phyloP scores from a whole-genome alignment of 2,329 filamentous ascomycete genomes.

The Passalora sequoiae region DNA sequence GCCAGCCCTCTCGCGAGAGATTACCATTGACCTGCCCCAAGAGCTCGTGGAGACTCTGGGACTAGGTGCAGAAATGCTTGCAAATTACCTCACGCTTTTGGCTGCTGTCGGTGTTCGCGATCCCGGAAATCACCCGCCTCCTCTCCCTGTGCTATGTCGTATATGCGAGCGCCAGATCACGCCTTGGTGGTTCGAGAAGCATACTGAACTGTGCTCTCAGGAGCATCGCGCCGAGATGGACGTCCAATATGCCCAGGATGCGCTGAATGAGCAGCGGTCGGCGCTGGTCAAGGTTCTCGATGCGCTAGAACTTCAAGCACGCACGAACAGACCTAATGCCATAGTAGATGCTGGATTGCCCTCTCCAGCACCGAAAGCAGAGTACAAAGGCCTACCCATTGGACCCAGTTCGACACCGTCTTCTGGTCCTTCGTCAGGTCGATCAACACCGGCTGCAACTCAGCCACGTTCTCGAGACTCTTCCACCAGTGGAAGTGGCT shows the following conservation, averaged over 20 bases:
- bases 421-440: slow-evolving; percentile 64
- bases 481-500: slow-evolving; percentile 57
- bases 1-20: slow-evolving; percentile 81
- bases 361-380: slow-evolving; percentile 45
- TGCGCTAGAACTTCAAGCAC: slow-evolving; percentile 74
- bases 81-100: slow-evolving; percentile 83
- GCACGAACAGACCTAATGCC: slow-evolving; percentile 52
- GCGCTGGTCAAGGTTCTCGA: slow-evolving; percentile 93
- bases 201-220: slow-evolving; percentile 90
- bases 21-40: slow-evolving; percentile 88
- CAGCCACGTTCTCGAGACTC: slow-evolving; percentile 63
- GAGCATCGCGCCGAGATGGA: slow-evolving; percentile 97
- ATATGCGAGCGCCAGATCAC: slow-evolving; percentile 97
- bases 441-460: slow-evolving; percentile 63
- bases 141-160: slow-evolving; percentile 80
- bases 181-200: slow-evolving; percentile 99
- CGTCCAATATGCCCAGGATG: slow-evolving; percentile 92
- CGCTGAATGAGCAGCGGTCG: slow-evolving; percentile 84
- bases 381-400: slow-evolving; percentile 85
- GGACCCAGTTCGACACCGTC: slow-evolving; percentile 62
- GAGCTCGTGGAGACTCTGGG: slow-evolving; percentile 89
- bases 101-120: slow-evolving; percentile 77
- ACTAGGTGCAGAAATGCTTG: slow-evolving; percentile 88
- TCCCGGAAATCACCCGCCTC: slow-evolving; percentile 70
- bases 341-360: slow-evolving; percentile 47